phyloP scores from a whole-genome alignment of 1,284 basidiomycete species.

The Puccinia polysora region DNA sequence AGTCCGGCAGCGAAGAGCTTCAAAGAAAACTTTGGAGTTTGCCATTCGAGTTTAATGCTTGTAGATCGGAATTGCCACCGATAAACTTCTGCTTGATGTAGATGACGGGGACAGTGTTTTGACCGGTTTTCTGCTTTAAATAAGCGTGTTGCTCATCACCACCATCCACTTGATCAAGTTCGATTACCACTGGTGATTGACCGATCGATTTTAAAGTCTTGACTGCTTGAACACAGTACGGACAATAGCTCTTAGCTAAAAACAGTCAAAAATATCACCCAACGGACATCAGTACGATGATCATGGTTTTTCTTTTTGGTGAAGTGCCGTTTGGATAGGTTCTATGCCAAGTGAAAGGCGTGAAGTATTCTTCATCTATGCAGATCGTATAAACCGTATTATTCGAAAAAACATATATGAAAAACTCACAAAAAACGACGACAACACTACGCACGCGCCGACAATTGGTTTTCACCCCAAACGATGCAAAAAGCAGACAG shows the following conservation, averaged over 20 bases:
- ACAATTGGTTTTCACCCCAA: no score
- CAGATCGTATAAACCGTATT: no score
- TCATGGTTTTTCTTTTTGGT: background rate
- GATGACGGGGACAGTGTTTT: constrained; percentile 55
- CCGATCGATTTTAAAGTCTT: constrained; percentile 9
- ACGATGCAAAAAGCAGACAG: no score
- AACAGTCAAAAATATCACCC: background rate
- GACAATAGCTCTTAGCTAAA: constrained; percentile 31
- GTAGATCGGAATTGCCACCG: constrained; percentile 49
- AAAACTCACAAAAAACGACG: constrained; percentile 37
- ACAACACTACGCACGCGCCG: no score
- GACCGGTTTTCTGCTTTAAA: constrained; percentile 54
- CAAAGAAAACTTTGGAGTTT: constrained; percentile 2
- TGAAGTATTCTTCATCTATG: background rate
- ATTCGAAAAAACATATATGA: background rate
- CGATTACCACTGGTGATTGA: constrained; percentile 51
- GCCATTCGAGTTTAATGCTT: constrained; percentile 14
- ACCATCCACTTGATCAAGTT: constrained; percentile 53
- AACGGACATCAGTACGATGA: background rate
- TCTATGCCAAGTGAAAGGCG: background rate
- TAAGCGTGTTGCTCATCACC: constrained; percentile 51
- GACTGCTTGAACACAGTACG: constrained; percentile 23
- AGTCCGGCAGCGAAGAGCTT: no score
- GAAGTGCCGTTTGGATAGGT: background rate
- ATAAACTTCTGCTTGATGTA: constrained; percentile 54